Conservation (phyloP, 768 basidiomycete species). For the Mycena rosella region DNA sequence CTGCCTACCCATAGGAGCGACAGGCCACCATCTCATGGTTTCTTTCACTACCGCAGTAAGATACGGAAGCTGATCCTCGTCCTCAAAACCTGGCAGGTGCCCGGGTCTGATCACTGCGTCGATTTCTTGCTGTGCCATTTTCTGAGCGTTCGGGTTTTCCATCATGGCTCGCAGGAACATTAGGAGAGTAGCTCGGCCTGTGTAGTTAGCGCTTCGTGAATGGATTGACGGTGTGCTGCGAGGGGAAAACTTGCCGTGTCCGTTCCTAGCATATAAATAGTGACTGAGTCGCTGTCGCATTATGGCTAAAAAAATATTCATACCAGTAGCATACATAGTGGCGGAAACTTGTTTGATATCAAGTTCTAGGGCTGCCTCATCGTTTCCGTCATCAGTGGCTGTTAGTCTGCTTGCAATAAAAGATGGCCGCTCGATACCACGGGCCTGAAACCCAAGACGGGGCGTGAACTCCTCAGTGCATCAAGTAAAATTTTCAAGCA, state of each 20-base stretch:
- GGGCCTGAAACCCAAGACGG: too few relatives aligned
- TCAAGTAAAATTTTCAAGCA: too few relatives aligned
- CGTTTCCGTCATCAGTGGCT: too few relatives aligned
- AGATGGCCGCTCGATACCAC: too few relatives aligned
- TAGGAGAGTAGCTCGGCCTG: not conserved
- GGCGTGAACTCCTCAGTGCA: too few relatives aligned
- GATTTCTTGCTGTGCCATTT: conserved; percentile 46
- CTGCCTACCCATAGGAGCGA: not conserved
- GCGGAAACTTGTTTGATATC: not conserved
- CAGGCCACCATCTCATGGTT: conserved; percentile 5
- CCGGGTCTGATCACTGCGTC: conserved; percentile 40
- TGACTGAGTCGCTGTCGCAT: too few relatives aligned
- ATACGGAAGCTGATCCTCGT: conserved; percentile 3
- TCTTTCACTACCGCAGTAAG: conserved; percentile 18
- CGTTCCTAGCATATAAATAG: not conserved
- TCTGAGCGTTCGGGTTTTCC: conserved; percentile 42
- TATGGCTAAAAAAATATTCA: too few relatives aligned
- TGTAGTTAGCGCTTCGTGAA: too few relatives aligned
- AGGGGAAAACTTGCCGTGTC: not conserved
- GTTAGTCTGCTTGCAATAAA: too few relatives aligned
- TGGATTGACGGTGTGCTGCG: too few relatives aligned
- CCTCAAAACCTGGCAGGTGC: not conserved
- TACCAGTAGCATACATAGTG: not conserved
- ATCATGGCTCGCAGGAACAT: conserved; percentile 47
- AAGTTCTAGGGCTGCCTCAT: not conserved